A percentile compares a stretch with the other conserved stretches of the same genome.
phyloP scores from a whole-genome alignment of 2,329 filamentous ascomycete species.

The Botrytis sinoallii region DNA sequence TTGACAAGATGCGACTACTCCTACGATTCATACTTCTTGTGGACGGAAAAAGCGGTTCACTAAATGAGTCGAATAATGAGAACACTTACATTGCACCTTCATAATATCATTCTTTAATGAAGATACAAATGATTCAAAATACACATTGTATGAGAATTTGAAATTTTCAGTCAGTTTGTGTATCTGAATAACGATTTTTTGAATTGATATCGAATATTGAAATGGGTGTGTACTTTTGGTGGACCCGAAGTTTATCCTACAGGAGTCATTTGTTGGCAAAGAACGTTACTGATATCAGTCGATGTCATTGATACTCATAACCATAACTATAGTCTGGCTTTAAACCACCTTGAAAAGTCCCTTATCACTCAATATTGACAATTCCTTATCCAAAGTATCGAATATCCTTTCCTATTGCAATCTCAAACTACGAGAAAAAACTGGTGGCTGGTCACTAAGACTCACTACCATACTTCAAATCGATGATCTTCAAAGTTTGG shows the following conservation, averaged over 20 bases:
- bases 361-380: not conserved
- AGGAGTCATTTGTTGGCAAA: not conserved
- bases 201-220: not conserved
- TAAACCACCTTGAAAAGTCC: not conserved
- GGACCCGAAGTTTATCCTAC: not conserved
- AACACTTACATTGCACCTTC: not conserved
- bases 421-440: not conserved
- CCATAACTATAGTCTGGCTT: not conserved
- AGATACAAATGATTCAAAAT: not conserved
- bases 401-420: not conserved
- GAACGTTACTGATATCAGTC: not conserved
- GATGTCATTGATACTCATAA: not conserved
- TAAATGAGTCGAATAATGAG: too few relatives aligned
- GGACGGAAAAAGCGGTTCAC: too few relatives aligned
- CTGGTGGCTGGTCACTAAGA: not conserved
- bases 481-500: not conserved
- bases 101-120: accelerated
- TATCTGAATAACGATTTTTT: not conserved
- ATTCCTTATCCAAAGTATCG: not conserved
- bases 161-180: not conserved
- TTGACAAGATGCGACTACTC: not conserved
- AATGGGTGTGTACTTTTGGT: not conserved
- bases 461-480: not conserved
- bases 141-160: accelerated
- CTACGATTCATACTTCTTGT: not conserved